Evolutionary conservation across 768 basidiomycete genomes (phyloP), one percentile per base, ranked within the genome.

Genomic region (Russula dissimulans): DNA sequence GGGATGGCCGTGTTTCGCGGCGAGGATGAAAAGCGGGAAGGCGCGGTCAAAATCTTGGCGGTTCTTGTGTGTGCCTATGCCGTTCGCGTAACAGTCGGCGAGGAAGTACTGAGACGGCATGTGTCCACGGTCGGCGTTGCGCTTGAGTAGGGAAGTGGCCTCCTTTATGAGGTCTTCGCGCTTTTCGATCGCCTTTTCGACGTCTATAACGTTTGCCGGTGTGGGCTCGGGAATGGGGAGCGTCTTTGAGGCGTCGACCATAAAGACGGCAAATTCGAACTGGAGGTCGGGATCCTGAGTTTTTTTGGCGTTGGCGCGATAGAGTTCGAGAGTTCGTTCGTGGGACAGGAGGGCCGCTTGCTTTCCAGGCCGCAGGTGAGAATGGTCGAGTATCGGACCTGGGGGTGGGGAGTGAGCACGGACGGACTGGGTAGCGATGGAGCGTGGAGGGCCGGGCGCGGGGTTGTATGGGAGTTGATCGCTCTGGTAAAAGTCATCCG

Each of bases 231-330:
- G 90, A 58, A 90, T 85, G 44, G 87, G 87, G 71, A 93, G 82
- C 2, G 87, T 84, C 73, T 95, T 97, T 51, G 93, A 90, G 51
- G 95, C 92, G 69, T 97, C 97, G 70, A 99, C 89, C 89, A 97
- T 94, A 79, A 98, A 97, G 9, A 95, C 91, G 43, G 95, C 92
- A 67, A 99, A 97, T 71, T 99, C 97, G 77, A 94, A 98, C 71
- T 95, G 95, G 57, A 97, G 77, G 68, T 97, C 92, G 0, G 95
- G 95, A 72, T 98, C 93, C 75, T 97, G 93, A 0, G 95, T 97
- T 76, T 98, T 98, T 77, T 95, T 97, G 36, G 95, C 97, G 73
- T 99, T 99, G 46, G 87, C 85, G 49, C 97, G 89, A 77, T 99
- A 99, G 63, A 97, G 85, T 72, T 97, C 94, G 61, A 99, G 85